Evolutionary conservation across 2,329 filamentous ascomycete genomes (phyloP).

Genomic region (Zymoseptoria pseudotritici): DNA sequence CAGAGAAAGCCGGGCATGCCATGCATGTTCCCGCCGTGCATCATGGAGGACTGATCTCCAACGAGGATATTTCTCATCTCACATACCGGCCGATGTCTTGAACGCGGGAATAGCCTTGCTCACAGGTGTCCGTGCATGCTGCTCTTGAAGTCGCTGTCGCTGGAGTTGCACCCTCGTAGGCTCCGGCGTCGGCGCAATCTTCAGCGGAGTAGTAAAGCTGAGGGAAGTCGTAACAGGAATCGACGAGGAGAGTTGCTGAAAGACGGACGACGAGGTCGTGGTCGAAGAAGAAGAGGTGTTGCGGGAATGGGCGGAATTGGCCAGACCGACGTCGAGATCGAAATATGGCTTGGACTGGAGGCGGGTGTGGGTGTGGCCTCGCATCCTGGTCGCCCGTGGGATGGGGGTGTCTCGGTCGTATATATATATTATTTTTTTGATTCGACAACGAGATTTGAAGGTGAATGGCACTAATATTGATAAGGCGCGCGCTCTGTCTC

Average conservation of each 20-base stretch:
- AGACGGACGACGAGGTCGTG: conserved; percentile 6
- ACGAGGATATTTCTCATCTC: neutral
- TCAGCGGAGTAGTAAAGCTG: conserved; percentile 11
- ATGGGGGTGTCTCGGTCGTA: neutral
- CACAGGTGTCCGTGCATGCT: conserved; percentile 20
- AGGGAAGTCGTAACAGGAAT: conserved; percentile 6
- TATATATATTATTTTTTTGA: neutral
- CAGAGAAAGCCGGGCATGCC: neutral
- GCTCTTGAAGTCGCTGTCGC: conserved; percentile 21
- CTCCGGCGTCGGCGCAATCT: conserved; percentile 19
- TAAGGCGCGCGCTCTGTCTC: neutral
- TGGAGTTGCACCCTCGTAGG: conserved; percentile 26
- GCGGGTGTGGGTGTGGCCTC: conserved; percentile 2
- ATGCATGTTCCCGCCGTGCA: neutral
- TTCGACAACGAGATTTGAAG: neutral
- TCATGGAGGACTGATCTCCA: neutral
- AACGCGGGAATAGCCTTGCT: conserved; percentile 28
- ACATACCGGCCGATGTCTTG: conserved; percentile 31
- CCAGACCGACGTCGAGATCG: conserved; percentile 15
- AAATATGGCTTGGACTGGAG: conserved; percentile 15
- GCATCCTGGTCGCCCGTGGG: neutral
- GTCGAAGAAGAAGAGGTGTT: conserved; percentile 7
- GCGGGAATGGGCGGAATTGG: conserved; percentile 8
- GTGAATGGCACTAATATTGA: conserved; percentile 7
- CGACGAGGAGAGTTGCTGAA: conserved; percentile 1